Percentiles rank a stretch among this genome's conserved stretches.
phyloP scores from a whole-genome alignment of 1,284 basidiomycete species.

The Boletus semigastroideus region DNA sequence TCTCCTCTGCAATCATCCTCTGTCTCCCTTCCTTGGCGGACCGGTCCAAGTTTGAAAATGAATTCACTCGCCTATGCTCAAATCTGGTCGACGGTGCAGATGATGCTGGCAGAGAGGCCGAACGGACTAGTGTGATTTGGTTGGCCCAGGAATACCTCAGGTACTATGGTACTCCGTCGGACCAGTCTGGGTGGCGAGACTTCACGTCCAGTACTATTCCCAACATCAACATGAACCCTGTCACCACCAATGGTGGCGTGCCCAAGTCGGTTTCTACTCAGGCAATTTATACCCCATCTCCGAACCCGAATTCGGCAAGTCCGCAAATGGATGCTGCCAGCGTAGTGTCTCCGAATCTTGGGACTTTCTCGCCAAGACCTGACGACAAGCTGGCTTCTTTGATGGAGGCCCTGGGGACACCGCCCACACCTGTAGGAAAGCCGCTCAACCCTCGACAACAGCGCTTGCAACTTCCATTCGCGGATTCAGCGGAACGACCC shows the following conservation, averaged over 20 bases:
- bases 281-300: conserved; percentile 50
- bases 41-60: conserved; percentile 59
- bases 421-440: conserved; percentile 13
- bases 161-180: conserved; percentile 52
- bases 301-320: conserved; percentile 38
- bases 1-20: conserved; percentile 58
- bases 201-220: conserved; percentile 54
- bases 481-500: conserved; percentile 25
- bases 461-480: conserved; percentile 18
- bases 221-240: conserved; percentile 27
- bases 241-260: conserved; percentile 32
- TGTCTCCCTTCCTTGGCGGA: conserved; percentile 58
- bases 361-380: conserved; percentile 59
- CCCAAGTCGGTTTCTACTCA: conserved; percentile 52
- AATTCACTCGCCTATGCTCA: conserved; percentile 63
- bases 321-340: conserved; percentile 22
- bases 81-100: conserved; percentile 61
- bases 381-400: conserved; percentile 46
- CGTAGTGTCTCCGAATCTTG: conserved; percentile 44
- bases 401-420: conserved; percentile 42
- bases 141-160: conserved; percentile 63
- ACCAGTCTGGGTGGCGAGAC: conserved; percentile 55
- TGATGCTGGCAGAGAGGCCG: conserved; percentile 40
- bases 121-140: conserved; percentile 55
- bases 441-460: conserved; percentile 22